Evolutionary conservation across 352 stramenopile species (phyloP), one percentile per base, ranked within the genome.

Genomic region (Phytopythium aichiense): DNA sequence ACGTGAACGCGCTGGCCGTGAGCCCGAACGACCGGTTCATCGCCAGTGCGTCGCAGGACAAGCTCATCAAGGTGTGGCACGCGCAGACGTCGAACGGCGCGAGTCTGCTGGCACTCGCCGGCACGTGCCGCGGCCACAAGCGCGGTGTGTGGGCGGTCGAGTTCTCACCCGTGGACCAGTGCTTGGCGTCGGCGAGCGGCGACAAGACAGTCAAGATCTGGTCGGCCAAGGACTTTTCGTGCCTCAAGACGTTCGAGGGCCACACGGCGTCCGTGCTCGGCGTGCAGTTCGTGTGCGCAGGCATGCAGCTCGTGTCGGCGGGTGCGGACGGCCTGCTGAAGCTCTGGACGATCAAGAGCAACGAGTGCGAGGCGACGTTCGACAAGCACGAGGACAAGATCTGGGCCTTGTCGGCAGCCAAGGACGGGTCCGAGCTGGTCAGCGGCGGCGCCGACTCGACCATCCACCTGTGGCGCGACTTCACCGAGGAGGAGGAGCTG

Each of bases 141-240:
- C 84, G 97, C 61, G 98, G 97, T 57, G 94, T 99, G 42, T 99
- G 97, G 97, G 90, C 96, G 57, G 88, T 97, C 65, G 87, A 98
- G 70, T 99, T 99, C 71, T 98, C 94, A 48, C 92, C 96, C 11
- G 88, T 98, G 45, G 97, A 99, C 72, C 79, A 98, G 66, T 96
- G 97, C 57, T 50, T 99, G 50, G 96, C 96, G 0, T 98, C 94
- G 55, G 94, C 89, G 20, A 98, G 90, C 74, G 95, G 94, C 33
- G 98, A 99, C 78, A 91, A 95, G 69, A 99, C 97, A 0, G 73
- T 99, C 51, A 98, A 98, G 72, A 72, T 99, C 30, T 99, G 98
- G 98, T 98, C 93, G 1, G 78, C 97, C 16, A 89, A 91, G 63
- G 93, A 99, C 67, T 98, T 92, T 67, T 90, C 87, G 57, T 99